These are phyloP conservation scores for Neurospora sp. DNA, from an alignment of 495 filamentous ascomycete species.

Conservation along the genomic window DNA sequence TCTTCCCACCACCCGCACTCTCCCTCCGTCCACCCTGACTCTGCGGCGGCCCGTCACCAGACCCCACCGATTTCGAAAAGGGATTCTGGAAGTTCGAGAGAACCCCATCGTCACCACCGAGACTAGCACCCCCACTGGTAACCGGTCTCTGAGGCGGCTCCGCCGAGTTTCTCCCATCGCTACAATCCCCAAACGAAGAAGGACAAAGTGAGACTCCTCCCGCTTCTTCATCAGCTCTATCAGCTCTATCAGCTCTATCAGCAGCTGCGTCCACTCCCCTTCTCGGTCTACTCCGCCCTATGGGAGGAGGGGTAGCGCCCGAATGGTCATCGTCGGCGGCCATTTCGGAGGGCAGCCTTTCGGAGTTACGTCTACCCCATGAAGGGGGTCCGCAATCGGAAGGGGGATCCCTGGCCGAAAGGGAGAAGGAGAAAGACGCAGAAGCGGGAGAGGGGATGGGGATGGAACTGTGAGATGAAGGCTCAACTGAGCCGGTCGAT, in stretches of 20 bases:
- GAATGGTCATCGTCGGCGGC: constrained; percentile 22
- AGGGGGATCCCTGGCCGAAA: constrained; percentile 8
- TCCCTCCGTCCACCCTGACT: background rate
- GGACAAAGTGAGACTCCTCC: constrained; percentile 12
- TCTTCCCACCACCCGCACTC: constrained; percentile 9
- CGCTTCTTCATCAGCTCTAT: constrained; percentile 7
- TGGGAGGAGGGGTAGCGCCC: constrained; percentile 38
- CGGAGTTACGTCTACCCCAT: constrained; percentile 16
- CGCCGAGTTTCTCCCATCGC: background rate
- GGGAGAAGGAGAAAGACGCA: constrained; percentile 25
- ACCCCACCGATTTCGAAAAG: background rate
- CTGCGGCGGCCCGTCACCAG: background rate
- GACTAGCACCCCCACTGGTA: background rate
- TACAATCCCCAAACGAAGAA: background rate
- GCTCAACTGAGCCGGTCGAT: constrained; percentile 19
- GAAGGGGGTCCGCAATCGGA: constrained; percentile 18
- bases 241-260: background rate
- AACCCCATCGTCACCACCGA: background rate
- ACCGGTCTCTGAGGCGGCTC: background rate
- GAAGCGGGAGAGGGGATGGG: constrained; percentile 26
- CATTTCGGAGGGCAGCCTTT: constrained; percentile 6
- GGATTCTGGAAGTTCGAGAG: background rate
- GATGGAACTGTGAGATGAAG: background rate
- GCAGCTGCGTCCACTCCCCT: background rate
- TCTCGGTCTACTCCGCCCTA: constrained; percentile 28